A percentile compares a stretch with the other conserved stretches of the same genome.
Conservation (phyloP, 2,329 filamentous ascomycete genomes). For the Grosmannia penicillata region DNA sequence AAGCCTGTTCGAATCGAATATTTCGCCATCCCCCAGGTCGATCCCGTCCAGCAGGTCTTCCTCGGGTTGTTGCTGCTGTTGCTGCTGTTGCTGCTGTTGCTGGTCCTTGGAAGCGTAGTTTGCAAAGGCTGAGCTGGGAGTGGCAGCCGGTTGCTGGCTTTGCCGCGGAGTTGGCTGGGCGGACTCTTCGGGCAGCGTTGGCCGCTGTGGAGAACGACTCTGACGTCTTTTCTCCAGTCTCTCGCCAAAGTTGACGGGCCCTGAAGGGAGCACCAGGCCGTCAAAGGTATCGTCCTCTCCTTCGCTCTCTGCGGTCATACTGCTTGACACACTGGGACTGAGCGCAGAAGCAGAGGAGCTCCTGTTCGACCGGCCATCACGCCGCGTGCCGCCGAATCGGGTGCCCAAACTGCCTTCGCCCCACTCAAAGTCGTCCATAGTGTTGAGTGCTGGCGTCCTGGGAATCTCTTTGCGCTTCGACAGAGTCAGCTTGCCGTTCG, state of each 20-base stretch:
- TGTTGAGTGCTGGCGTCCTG: conserved; percentile 42
- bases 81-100: conserved; percentile 10
- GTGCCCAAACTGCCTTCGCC: conserved; percentile 87
- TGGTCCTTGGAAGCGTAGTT: neutral
- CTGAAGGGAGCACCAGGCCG: conserved; percentile 72
- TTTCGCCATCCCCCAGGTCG: conserved; percentile 71
- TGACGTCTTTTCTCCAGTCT: conserved; percentile 59
- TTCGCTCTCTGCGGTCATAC: conserved; percentile 81
- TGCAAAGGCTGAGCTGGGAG: conserved; percentile 1
- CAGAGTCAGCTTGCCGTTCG: conserved; percentile 49
- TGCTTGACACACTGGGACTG: conserved; percentile 86
- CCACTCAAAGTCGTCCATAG: conserved; percentile 75
- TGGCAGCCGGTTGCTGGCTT: too few species aligned
- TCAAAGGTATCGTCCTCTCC: conserved; percentile 88
- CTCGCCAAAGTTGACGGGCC: conserved; percentile 69
- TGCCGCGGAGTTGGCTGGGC: too few species aligned
- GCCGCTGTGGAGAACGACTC: conserved; percentile 39
- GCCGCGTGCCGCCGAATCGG: conserved; percentile 71
- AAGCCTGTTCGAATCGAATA: conserved; percentile 66
- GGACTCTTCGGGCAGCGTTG: conserved; percentile 5
- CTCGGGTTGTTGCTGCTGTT: conserved; percentile 17
- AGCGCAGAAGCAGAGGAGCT: conserved; percentile 80
- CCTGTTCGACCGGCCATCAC: conserved; percentile 63
- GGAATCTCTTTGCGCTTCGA: conserved; percentile 46
- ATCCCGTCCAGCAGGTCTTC: conserved; percentile 80